phyloP scores from a whole-genome alignment of 768 basidiomycete genomes.

The Amanita phalloides region DNA sequence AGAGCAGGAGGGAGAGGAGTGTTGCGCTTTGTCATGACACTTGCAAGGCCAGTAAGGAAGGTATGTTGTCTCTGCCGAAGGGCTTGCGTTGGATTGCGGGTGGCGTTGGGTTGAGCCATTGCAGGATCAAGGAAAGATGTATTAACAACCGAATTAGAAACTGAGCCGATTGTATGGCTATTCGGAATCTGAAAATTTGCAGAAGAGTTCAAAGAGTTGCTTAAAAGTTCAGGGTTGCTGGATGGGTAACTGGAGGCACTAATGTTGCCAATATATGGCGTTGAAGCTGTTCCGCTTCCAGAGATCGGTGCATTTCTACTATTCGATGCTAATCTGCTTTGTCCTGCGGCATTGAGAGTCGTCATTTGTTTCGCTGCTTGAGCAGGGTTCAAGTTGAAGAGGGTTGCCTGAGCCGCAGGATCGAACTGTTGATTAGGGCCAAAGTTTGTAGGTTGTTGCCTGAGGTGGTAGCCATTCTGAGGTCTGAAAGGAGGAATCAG shows the following conservation, averaged over 20 bases:
- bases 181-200: constrained; percentile 35
- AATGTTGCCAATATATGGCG: constrained; percentile 57
- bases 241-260: constrained; percentile 31
- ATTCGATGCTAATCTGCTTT: constrained; percentile 48
- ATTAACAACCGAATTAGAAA: constrained; percentile 23
- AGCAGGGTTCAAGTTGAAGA: constrained; percentile 52
- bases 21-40: constrained; percentile 42
- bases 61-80: constrained; percentile 44
- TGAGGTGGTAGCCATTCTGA: constrained; percentile 29
- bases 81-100: constrained; percentile 24
- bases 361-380: constrained; percentile 76
- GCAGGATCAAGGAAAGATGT: constrained; percentile 35
- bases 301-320: constrained; percentile 25
- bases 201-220: constrained; percentile 24
- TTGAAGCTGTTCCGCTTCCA: constrained; percentile 54
- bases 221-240: constrained; percentile 32
- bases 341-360: constrained; percentile 54
- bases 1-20: constrained; percentile 69
- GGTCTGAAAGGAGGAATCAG: constrained; percentile 14
- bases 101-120: constrained; percentile 27
- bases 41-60: constrained; percentile 54
- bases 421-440: constrained; percentile 11
- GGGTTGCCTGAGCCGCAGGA: constrained; percentile 4
- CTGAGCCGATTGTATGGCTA: constrained; percentile 24
- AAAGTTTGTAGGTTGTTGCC: constrained; percentile 21